A percentile compares a stretch with the other conserved stretches of the same genome.
Evolutionary conservation across 495 filamentous ascomycete genomes (phyloP).

Genomic region (Penicillium steckii): DNA sequence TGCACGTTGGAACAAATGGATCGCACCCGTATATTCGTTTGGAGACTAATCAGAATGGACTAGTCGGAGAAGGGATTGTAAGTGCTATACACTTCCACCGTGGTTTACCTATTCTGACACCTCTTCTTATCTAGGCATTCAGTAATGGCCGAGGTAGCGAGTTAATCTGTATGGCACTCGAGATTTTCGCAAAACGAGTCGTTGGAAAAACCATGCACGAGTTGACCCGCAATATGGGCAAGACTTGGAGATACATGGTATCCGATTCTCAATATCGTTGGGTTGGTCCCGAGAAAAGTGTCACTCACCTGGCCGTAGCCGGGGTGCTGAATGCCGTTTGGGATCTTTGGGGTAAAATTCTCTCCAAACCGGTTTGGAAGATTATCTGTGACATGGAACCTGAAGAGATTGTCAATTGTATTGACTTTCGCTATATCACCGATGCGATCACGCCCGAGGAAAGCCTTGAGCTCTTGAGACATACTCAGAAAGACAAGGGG

Average conservation of each 20-base stretch:
- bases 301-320: slow-evolving; percentile 87
- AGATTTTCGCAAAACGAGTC: slow-evolving; percentile 70
- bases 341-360: slow-evolving; percentile 90
- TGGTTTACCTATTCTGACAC: neutral
- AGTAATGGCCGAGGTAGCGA: slow-evolving; percentile 95
- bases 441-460: slow-evolving; percentile 87
- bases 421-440: slow-evolving; percentile 92
- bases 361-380: slow-evolving; percentile 85
- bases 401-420: slow-evolving; percentile 79
- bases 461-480: slow-evolving; percentile 65
- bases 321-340: slow-evolving; percentile 91
- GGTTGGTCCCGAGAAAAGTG: slow-evolving; percentile 95
- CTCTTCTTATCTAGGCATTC: slow-evolving; percentile 64
- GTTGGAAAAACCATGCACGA: slow-evolving; percentile 68
- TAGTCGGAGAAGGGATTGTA: neutral
- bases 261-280: slow-evolving; percentile 87
- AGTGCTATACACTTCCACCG: neutral
- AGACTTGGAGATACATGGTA: slow-evolving; percentile 88
- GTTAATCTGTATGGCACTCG: slow-evolving; percentile 83
- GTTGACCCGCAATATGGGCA: slow-evolving; percentile 77
- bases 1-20: neutral
- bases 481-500: slow-evolving; percentile 60
- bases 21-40: neutral
- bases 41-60: neutral
- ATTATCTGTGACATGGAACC: slow-evolving; percentile 87